Base-by-base conservation (phyloP, 495 filamentous ascomycete genomes). In the Hypoxylon perforatum region DNA sequence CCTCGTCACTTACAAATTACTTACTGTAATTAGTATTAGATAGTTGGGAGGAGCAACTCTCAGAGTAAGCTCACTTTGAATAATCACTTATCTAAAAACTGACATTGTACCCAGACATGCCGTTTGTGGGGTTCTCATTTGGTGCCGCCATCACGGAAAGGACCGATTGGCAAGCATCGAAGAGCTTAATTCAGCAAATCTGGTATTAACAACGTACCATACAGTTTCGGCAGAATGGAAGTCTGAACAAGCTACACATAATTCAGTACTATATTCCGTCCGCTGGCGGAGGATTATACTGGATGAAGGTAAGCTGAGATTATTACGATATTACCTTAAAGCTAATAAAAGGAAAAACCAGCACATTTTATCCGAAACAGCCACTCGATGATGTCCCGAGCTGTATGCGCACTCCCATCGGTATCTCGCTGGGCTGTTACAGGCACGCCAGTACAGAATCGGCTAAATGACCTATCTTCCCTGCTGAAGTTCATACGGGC, bases 361-460 rank as follows among this genome's bases (percentile, higher is more conserved):
- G 81, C 77, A 1, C 80, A 83, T 39, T 64, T 72, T 25, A 80
- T 84, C 21, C 75, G 78, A 0, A 79, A 81, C 56, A 45, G 64
- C 2, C 56, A 68, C n/a, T 77, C 77, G 0, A 53, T 50, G 35
- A 76, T 76, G 59, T 65, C 80, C 4, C 56, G 59, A 15, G 78
- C 80, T 7, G 46, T 74, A 0, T 81, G 72, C 48, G 67, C 68
- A 4, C 70, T 84, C 7, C 25, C 72, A 2, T 59, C 78, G 0
- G 63, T 57, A 3, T 62, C 65, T 10, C 70, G 81, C 3, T 84
- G 81, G 81, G 78, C 76, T 8, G 75, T 82, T 0, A 82, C 76
- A 0, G 80, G 76, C 0, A 83, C 80, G 0, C 80, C 80, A 0
- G 78, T 83, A 1, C 80, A 83, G 48, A 83, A 83, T 39, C 65